These are phyloP conservation scores for Fusarium tuaranense DNA, from an alignment of 2,329 filamentous ascomycete species.

Conservation along the genomic window DNA sequence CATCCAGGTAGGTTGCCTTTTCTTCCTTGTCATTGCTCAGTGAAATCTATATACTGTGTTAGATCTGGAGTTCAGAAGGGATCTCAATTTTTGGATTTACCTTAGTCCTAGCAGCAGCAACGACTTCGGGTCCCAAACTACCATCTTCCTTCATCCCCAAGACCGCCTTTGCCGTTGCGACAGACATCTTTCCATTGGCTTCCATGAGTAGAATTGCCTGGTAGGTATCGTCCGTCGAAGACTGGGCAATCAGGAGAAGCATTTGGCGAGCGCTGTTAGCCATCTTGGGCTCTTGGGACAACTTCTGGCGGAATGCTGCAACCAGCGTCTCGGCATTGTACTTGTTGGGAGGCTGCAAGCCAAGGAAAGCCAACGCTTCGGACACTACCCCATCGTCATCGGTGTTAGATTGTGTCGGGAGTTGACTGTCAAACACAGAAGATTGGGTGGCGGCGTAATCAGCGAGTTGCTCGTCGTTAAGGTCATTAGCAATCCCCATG, in stretches of 20 bases:
- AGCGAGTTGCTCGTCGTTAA: constrained; percentile 49
- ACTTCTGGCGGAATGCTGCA: constrained; percentile 50
- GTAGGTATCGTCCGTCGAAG: constrained; percentile 50
- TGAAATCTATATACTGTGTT: constrained; percentile 41
- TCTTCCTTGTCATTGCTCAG: constrained; percentile 44
- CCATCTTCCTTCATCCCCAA: constrained; percentile 43
- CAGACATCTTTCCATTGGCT: constrained; percentile 50
- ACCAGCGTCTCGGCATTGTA: constrained; percentile 51
- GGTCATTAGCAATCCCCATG: constrained; percentile 50
- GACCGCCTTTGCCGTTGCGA: constrained; percentile 49
- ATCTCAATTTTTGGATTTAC: constrained; percentile 28
- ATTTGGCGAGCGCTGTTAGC: constrained; percentile 49
- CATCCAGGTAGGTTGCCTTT: constrained; percentile 49
- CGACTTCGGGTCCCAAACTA: constrained; percentile 41
- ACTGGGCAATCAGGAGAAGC: constrained; percentile 50
- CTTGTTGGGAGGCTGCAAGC: constrained; percentile 50
- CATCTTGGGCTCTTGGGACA: constrained; percentile 47
- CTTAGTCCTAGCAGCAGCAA: constrained; percentile 44
- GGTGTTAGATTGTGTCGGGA: constrained; percentile 40
- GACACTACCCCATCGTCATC: constrained; percentile 49
- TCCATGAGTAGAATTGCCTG: constrained; percentile 50
- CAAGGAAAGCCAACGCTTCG: constrained; percentile 51
- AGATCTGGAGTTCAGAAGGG: constrained; percentile 7
- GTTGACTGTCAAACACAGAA: constrained; percentile 54
- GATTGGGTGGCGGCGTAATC: constrained; percentile 54